Evolutionary conservation across 208 protist species (phyloP), one percentile per base, ranked within the genome.

Genomic region (Leishmania tropica): DNA sequence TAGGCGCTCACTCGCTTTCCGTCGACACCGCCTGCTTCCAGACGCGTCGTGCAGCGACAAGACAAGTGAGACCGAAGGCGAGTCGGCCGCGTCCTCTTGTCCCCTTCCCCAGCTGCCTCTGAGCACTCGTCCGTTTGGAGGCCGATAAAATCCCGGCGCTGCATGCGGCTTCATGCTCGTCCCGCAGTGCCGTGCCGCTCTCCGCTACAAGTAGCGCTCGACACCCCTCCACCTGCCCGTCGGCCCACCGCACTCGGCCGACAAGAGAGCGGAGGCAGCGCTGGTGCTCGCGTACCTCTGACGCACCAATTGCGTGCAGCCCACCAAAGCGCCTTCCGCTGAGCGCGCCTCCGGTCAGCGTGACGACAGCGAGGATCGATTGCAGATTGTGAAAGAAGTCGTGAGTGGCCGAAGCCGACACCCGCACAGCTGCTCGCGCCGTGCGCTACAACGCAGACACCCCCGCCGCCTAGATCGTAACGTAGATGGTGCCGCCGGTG

Each of bases 401-500:
- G 24, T 5, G 31, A 31, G 42, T 21, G n/a, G 7, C 3, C 10
- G 42, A 40, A 31, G 31, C 10, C 0, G 13, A 35, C 64, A 42
- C 31, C 7, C 6, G 1, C 67, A 47, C 67, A 4, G 21, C 13
- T 47, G 40, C 67, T 8, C 67, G 67, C 67, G 11, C n/a, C 1
- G 60, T 65, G n/a, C 0, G n/a, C 11, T 13, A 5, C 10, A n/a
- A 28, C 60, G 8, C 21, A 65, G 60, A 11, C n/a, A 35, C 60
- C 60, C 1, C 7, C 35, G 35, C 3, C 65, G 42, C 24, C 54
- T 78, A 82, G 37, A 89, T 80, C 17, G 62, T 79, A 1, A 74
- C 73, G 75, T 88, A 88, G 47, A 88, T 88, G 74, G 85, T 84
- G 42, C 80, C 85, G 54, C 64, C 77, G 8, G 81, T 85, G 68